These are phyloP conservation scores for Collybia sp. DNA, from an alignment of 768 basidiomycete species.

Conservation along the genomic window DNA sequence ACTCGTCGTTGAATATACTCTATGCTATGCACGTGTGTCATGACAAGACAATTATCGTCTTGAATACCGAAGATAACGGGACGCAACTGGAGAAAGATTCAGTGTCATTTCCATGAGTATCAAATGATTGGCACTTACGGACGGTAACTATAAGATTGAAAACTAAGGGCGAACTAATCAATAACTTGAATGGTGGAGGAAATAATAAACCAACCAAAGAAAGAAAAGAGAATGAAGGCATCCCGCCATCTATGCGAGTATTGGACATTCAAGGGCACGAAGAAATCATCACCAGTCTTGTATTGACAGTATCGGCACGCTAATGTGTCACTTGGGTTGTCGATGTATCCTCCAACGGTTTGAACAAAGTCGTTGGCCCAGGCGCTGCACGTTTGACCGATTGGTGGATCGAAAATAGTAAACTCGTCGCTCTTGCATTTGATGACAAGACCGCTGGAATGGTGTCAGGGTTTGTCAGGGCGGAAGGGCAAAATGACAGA, in stretches of 20 bases:
- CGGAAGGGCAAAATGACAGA: slow-evolving; percentile 20
- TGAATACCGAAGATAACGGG: slow-evolving; percentile 67
- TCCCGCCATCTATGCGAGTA: slow-evolving; percentile 66
- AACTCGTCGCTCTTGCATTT: slow-evolving; percentile 67
- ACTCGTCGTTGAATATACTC: background rate
- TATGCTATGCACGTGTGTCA: background rate
- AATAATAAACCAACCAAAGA: slow-evolving; percentile 36
- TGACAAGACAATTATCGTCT: slow-evolving; percentile 41
- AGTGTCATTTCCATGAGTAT: background rate
- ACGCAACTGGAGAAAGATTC: slow-evolving; percentile 43
- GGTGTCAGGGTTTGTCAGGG: slow-evolving; percentile 7
- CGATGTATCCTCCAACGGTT: slow-evolving; percentile 67
- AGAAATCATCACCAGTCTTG: slow-evolving; percentile 65
- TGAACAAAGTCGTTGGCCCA: slow-evolving; percentile 71
- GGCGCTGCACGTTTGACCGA: slow-evolving; percentile 62
- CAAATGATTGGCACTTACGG: slow-evolving; percentile 16
- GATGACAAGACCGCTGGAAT: slow-evolving; percentile 53
- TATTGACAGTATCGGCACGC: slow-evolving; percentile 76
- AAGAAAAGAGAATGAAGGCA: slow-evolving; percentile 60
- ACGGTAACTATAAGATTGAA: slow-evolving; percentile 71
- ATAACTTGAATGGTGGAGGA: background rate
- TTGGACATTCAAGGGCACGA: slow-evolving; percentile 58
- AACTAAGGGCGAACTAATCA: slow-evolving; percentile 21
- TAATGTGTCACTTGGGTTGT: slow-evolving; percentile 54
- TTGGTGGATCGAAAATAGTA: slow-evolving; percentile 64